phyloP scores from a whole-genome alignment of 306 rosid genomes.

The Cucurbita ficifolia region DNA sequence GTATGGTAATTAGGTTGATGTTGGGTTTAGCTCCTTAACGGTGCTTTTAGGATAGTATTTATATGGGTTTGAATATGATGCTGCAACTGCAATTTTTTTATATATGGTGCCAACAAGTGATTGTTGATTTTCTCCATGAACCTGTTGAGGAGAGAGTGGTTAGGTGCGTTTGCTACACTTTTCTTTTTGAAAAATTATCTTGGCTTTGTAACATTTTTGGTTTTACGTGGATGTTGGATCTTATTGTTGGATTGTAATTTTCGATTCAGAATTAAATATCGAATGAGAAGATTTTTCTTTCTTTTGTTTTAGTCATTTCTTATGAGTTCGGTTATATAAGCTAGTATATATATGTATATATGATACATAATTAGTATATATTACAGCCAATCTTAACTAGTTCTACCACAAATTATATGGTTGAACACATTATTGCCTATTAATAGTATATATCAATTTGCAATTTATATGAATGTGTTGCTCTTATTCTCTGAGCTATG shows the following conservation, averaged over 20 bases:
- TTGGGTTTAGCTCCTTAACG: neutral
- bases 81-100: neutral
- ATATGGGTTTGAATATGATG: neutral
- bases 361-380: too few relatives aligned
- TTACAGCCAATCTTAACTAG: too few relatives aligned
- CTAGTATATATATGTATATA: too few relatives aligned
- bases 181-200: too few relatives aligned
- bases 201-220: neutral
- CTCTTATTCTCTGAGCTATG: too few relatives aligned
- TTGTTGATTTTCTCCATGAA: neutral
- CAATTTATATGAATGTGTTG: too few relatives aligned
- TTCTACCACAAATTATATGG: too few relatives aligned
- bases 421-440: too few relatives aligned
- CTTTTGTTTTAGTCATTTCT: neutral
- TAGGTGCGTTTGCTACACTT: too few relatives aligned
- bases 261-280: neutral
- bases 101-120: neutral
- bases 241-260: neutral
- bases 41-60: neutral
- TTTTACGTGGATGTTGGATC: neutral
- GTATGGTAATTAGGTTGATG: too few relatives aligned
- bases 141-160: neutral
- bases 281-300: neutral
- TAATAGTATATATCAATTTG: too few relatives aligned
- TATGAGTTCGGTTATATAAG: neutral